phyloP scores from a whole-genome alignment of 2,329 filamentous ascomycete genomes.

The Exophiala sideris region DNA sequence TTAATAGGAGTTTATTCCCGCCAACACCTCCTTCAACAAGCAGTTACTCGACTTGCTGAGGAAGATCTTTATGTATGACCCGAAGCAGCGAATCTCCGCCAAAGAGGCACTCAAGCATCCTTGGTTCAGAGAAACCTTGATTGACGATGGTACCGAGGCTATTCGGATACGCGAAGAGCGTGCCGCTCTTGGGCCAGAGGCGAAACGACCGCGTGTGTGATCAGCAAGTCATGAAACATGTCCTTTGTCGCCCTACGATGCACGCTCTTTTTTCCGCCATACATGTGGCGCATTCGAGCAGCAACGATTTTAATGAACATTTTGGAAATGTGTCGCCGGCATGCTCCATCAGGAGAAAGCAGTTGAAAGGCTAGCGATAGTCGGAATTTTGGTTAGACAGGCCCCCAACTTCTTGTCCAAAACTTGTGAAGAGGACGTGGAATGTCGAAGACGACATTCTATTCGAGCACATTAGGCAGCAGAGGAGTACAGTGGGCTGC shows the following conservation, averaged over 20 bases:
- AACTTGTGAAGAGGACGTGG: no score
- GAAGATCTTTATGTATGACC: slow-evolving; percentile 65
- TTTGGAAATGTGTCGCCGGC: neutral
- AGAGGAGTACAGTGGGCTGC: no score
- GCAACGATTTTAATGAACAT: no score
- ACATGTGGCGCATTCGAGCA: neutral
- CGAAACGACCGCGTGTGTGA: slow-evolving; percentile 26
- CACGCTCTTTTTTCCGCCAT: neutral
- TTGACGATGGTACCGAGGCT: slow-evolving; percentile 65
- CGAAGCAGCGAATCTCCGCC: slow-evolving; percentile 62
- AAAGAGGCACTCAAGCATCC: slow-evolving; percentile 63
- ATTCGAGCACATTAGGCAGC: no score
- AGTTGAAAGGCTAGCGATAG: neutral
- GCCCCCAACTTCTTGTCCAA: no score
- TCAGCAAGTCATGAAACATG: neutral
- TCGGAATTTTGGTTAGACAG: no score
- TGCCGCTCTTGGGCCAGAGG: slow-evolving; percentile 17
- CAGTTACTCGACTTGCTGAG: slow-evolving; percentile 61
- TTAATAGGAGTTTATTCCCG: slow-evolving; percentile 60
- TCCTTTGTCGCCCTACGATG: neutral
- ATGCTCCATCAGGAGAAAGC: neutral
- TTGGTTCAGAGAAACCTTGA: slow-evolving; percentile 63
- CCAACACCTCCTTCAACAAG: slow-evolving; percentile 58
- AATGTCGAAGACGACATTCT: no score
- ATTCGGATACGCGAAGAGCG: slow-evolving; percentile 51